Evolutionary conservation across 2,329 filamentous ascomycete species (phyloP), one percentile per base, ranked within the genome.

Genomic region (Aspergillus neoniger): DNA sequence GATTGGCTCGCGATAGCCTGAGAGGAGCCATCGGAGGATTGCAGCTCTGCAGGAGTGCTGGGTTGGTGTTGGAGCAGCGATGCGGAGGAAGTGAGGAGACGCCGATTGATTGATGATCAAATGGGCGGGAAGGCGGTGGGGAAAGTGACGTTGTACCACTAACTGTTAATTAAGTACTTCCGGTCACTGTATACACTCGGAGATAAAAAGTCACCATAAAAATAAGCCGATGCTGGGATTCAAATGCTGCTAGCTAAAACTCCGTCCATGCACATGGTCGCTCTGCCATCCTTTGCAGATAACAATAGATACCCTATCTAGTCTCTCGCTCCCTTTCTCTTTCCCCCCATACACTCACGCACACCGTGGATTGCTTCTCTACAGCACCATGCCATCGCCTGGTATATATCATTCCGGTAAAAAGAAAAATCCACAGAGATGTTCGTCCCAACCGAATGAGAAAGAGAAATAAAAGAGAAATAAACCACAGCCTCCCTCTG

Each of bases 1-100:
- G 80, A 61, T 82, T 82, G 64, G 69, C 72, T 43, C 69, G 65
- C 23, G 65, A 64, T 47, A 62, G 54, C 63, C 66, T 71, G 49
- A 65, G 57, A 59, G 65, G 64, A 67, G 74, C 71, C 76, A 79
- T 78, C 55, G 55, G 62, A 58, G 55, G 62, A 58, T 55, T n/a
- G 41, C 55, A 60, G 32, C 59, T 53, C 61, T 60, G 36, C 23
- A 59, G 36, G 32, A 15, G 25, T 52, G 14, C 57, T 49, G 38
- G 23, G 47, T 38, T 43, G 43, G 50, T 41, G n/a, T 48, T 36
- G 47, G 50, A 48, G 48, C 41, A 19, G 41, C 41, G 41, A 44
- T 44, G 41, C 41, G 41, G 41, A 44, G 39, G 39, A 21, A 44
- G 47, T 36, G 57, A 30, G 48, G 49, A 52, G 48, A 25, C 32